Evolutionary conservation across 768 basidiomycete genomes (phyloP).

Genomic region (Xerocomellus intermedius): DNA sequence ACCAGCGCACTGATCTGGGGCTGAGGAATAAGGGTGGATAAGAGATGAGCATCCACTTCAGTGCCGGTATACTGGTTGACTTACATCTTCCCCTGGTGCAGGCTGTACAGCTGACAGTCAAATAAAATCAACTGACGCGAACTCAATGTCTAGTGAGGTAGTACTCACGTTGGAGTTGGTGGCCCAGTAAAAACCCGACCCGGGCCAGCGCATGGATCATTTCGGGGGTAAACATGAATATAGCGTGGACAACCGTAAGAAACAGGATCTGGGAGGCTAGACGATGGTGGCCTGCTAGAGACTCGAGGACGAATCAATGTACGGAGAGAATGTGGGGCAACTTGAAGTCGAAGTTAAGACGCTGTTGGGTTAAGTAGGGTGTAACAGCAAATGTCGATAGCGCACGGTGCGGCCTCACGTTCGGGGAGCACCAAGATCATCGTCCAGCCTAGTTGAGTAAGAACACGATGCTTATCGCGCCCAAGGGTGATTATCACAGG

Average conservation of each 20-base stretch:
- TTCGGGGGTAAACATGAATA: not conserved
- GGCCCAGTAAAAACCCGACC: not conserved
- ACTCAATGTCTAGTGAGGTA: not conserved
- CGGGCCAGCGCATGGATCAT: rapidly evolving
- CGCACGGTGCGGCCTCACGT: not conserved
- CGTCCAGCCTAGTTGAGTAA: not conserved
- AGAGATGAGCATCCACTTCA: not conserved
- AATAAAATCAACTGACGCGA: not conserved
- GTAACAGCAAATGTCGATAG: no score
- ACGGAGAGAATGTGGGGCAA: not conserved
- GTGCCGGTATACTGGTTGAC: not conserved
- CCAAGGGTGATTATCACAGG: not conserved
- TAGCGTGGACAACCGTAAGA: not conserved
- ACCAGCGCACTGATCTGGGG: not conserved
- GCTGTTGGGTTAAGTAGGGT: not conserved
- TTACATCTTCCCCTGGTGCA: not conserved
- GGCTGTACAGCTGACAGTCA: not conserved
- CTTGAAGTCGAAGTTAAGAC: not conserved
- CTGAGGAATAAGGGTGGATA: not conserved
- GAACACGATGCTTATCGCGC: not conserved
- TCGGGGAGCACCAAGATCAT: not conserved
- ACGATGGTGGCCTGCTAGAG: not conserved
- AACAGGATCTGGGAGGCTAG: no score
- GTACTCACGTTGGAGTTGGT: not conserved
- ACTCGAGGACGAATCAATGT: not conserved